Evolutionary conservation across 169 alveolate species (phyloP).

Genomic region (Theileria sp.): DNA sequence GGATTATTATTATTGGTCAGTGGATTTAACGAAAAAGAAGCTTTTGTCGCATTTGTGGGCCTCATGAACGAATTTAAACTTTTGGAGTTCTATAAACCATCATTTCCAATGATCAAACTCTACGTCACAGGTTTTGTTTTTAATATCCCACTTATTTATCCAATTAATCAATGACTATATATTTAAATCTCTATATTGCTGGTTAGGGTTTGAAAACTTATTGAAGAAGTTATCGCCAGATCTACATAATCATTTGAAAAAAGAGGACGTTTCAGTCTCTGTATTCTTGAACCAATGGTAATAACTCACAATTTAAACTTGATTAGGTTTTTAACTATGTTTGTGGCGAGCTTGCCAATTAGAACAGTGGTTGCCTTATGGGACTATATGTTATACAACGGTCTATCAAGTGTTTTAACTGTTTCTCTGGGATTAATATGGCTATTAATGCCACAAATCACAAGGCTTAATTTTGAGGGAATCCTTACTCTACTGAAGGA

Average conservation of each 20-base stretch:
- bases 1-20: constrained; percentile 73
- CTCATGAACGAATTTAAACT: constrained; percentile 69
- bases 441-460: constrained; percentile 58
- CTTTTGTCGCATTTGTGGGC: constrained; percentile 75
- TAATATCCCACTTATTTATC: too few relatives aligned
- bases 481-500: constrained; percentile 44
- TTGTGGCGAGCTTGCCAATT: constrained; percentile 72
- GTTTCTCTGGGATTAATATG: constrained; percentile 52
- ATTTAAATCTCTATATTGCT: too few relatives aligned
- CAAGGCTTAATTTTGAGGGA: constrained; percentile 60
- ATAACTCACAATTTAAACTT: not conserved
- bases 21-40: constrained; percentile 72
- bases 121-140: constrained; percentile 50
- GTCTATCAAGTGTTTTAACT: constrained; percentile 55
- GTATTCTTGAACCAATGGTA: constrained; percentile 77
- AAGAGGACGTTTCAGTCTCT: constrained; percentile 73
- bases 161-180: too few relatives aligned
- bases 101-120: constrained; percentile 70
- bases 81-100: constrained; percentile 71
- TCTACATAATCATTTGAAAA: constrained; percentile 63
- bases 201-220: constrained; percentile 64
- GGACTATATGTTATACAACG: constrained; percentile 71
- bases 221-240: constrained; percentile 63
- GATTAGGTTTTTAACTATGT: constrained; percentile 70
- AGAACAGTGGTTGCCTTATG: constrained; percentile 75